Percentiles rank a stretch among this genome's conserved stretches.
Evolutionary conservation across 2,329 filamentous ascomycete species (phyloP).

Genomic region (Chaetomium olivaceum): DNA sequence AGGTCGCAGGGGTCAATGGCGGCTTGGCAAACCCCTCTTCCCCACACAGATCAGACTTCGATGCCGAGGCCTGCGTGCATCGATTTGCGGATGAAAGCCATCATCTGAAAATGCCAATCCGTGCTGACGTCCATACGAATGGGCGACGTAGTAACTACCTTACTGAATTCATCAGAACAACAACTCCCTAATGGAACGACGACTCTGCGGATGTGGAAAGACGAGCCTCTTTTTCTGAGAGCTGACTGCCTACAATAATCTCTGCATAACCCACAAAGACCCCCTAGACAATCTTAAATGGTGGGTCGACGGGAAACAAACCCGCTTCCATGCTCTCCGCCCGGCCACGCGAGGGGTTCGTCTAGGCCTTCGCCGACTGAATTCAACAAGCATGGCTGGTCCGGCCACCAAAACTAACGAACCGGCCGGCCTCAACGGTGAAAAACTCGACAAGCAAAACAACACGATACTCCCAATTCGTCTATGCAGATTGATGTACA

Average conservation of each 20-base stretch:
- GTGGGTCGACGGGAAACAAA: not conserved
- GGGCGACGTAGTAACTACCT: no score
- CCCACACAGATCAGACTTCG: not conserved
- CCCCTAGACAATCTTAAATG: not conserved
- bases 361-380: not conserved
- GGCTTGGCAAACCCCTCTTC: not conserved
- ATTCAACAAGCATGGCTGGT: not conserved
- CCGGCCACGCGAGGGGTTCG: not conserved
- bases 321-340: not conserved
- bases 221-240: no score
- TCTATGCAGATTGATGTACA: conserved; percentile 25
- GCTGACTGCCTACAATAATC: no score
- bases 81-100: not conserved
- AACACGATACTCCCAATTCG: not conserved
- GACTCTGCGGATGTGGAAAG: no score
- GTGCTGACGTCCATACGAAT: no score
- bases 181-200: no score
- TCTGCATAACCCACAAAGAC: not conserved
- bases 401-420: not conserved
- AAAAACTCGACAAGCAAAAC: not conserved
- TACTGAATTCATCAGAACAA: no score
- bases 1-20: not conserved
- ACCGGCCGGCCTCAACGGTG: not conserved
- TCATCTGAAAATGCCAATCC: not conserved
- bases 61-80: not conserved